Base-by-base conservation (phyloP, 768 basidiomycete genomes). In the Leccinum rimulosum region DNA sequence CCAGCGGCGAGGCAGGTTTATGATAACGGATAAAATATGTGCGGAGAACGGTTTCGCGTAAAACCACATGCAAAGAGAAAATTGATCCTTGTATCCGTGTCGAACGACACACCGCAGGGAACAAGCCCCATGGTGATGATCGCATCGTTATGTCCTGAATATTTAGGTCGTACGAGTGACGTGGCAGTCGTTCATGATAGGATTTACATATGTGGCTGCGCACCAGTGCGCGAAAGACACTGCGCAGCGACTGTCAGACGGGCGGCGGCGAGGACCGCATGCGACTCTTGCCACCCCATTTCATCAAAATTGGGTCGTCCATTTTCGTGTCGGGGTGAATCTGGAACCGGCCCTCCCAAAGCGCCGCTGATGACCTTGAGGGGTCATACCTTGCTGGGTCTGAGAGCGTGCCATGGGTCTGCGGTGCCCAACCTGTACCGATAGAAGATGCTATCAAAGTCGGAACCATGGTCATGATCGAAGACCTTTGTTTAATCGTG, bases 301-400 rank as follows among this genome's bases (percentile, higher is more conserved):
- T 70, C 48, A 60, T 61, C 61, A 73, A 75, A 27, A 76, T 73
- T 3, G 77, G 78, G 65, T 95, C 92, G 59, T 90, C 84, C 33
- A 73, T 77, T 50, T 82, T 78, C 3, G 93, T 95, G 38, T 91
- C 91, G 0, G 94, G 94, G 68, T 97, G 95, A 6, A 96, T 77
- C 70, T 93, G 92, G 15, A 94, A 78, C 73, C 84, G 90, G 61
- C 93, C 93, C 70, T 90, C 85, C 86, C 86, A 92, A 7, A 94
- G 78, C 2, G 89, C 91, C 10, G 91, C 87, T 31, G 91, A 88
- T 10, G 91, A 88, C 69, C 81, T 82, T 33, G 92, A 91, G 15
- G 93, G 91, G 71, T 93, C 89, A 58, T 80, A 76, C 53, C 84
- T 79, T 28, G 89, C 84, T 33, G 91, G 92, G 72, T 94, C 88